Evolutionary conservation across 768 basidiomycete species (phyloP).

Genomic region (Suillus alpinus): DNA sequence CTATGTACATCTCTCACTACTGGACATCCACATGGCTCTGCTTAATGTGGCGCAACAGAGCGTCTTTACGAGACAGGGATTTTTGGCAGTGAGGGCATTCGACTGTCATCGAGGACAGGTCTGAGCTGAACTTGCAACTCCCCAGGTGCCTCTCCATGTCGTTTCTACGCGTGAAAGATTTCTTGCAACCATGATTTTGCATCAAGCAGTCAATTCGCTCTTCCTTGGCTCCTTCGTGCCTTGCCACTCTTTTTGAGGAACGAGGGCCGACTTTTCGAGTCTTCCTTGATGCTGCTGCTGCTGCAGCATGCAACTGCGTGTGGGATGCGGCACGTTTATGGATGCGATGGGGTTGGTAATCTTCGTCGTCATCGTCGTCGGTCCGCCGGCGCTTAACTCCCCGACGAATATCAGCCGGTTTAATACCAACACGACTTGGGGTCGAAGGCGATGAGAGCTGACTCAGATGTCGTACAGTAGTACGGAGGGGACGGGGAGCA

Average conservation of each 20-base stretch:
- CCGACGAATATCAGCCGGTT: not conserved
- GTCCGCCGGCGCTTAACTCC: slow-evolving; percentile 1
- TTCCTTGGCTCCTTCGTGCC: not conserved
- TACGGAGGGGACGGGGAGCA: too few relatives aligned
- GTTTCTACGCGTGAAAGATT: slow-evolving; percentile 6
- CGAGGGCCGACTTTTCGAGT: not conserved
- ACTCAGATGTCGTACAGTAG: not conserved
- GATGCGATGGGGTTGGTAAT: not conserved
- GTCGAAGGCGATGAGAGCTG: not conserved
- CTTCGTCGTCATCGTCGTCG: not conserved
- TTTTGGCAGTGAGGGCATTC: slow-evolving; percentile 18
- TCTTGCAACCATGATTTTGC: not conserved
- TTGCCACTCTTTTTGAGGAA: not conserved
- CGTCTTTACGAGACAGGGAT: slow-evolving; percentile 23
- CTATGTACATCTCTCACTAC: not conserved
- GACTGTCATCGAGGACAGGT: not conserved
- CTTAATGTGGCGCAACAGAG: slow-evolving; percentile 21
- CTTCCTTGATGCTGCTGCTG: not conserved
- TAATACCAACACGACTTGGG: not conserved
- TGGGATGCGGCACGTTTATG: not conserved
- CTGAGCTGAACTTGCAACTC: slow-evolving; percentile 3
- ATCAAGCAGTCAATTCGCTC: not conserved
- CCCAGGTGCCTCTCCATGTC: slow-evolving; percentile 2
- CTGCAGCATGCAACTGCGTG: too few relatives aligned
- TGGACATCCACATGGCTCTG: slow-evolving; percentile 13